Conservation (phyloP, 1,284 basidiomycete species). For the Neonothopanus nambi region DNA sequence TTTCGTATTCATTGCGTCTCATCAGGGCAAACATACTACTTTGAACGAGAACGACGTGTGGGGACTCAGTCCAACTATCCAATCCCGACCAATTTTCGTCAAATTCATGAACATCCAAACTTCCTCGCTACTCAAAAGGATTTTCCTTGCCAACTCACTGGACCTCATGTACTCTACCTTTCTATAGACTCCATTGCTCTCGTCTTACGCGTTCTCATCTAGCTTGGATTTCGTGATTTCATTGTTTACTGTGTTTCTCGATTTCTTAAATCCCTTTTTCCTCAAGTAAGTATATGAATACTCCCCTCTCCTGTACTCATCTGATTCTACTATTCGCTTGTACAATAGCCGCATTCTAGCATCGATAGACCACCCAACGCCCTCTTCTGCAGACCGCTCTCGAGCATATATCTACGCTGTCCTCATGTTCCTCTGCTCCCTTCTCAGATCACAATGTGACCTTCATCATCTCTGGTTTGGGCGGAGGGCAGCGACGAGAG, state of each 20-base stretch:
- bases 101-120: conserved; percentile 49
- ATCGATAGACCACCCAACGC: conserved; percentile 18
- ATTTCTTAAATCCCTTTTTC: conserved; percentile 71
- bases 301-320: not conserved
- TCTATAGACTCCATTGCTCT: conserved; percentile 67
- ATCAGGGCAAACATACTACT: conserved; percentile 56
- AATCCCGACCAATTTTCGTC: conserved; percentile 65
- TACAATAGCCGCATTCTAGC: conserved; percentile 14
- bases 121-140: not conserved
- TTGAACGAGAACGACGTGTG: conserved; percentile 75
- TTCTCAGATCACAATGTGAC: conserved; percentile 69
- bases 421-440: conserved; percentile 59
- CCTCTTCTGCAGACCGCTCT: conserved; percentile 47
- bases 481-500: conserved; percentile 68
- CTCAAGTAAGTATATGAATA: conserved; percentile 44
- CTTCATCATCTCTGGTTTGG: conserved; percentile 80
- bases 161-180: conserved; percentile 56
- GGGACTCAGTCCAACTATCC: conserved; percentile 65
- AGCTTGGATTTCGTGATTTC: conserved; percentile 7
- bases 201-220: not conserved
- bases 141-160: conserved; percentile 58
- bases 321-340: not conserved
- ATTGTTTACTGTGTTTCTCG: conserved; percentile 60
- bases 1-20: not conserved
- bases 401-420: conserved; percentile 74